Base-by-base conservation (phyloP, 2,329 filamentous ascomycete species). In the Sporothrix protearum region DNA sequence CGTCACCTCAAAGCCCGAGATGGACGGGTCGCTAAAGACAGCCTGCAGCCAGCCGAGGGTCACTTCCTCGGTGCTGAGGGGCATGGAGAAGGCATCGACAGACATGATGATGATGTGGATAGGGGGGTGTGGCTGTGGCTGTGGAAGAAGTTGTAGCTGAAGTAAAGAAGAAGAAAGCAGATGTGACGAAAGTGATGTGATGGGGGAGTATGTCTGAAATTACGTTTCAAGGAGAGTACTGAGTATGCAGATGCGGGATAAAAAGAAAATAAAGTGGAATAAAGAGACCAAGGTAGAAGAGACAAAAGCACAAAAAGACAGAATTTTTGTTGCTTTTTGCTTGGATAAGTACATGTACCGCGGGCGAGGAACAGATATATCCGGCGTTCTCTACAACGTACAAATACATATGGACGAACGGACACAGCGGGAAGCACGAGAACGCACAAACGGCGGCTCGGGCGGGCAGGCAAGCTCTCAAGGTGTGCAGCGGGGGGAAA, bases 11-110 rank as follows among this genome's bases (percentile, higher is more conserved):
- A 71, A 71, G 28, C 25, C 53, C 10, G 70, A 68, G 33, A 71
- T 68, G 67, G n/a, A 14, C 25, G 28, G 5, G 59, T 66, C 51
- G 4, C 25, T 19, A 16, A 72, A 57, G 47, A 70, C 64, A 12
- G 67, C 9, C 67, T 64, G 71, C 45, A 72, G 55, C 71, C 71
- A 72, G 16, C 22, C 67, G 25, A 72, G 49, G 4, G 67, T 57
- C 16, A 72, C 25, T 25, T 70, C 57, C 49, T 72, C 67, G 33
- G 49, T 28, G 55, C 57, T 67, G 53, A 45, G 64, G 25, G 71
- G 71, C 66, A 72, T 69, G 10, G 33, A 9, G 16, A 69, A 28
- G 4, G 59, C 45, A 16, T 25, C 47, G 53, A 30, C 39, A 47
- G 61, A 47, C 61, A 64, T 64, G 36, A 8, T 42, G 57, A 10